phyloP scores from a whole-genome alignment of 208 protist species.

The Leishmania martiniquensis region DNA sequence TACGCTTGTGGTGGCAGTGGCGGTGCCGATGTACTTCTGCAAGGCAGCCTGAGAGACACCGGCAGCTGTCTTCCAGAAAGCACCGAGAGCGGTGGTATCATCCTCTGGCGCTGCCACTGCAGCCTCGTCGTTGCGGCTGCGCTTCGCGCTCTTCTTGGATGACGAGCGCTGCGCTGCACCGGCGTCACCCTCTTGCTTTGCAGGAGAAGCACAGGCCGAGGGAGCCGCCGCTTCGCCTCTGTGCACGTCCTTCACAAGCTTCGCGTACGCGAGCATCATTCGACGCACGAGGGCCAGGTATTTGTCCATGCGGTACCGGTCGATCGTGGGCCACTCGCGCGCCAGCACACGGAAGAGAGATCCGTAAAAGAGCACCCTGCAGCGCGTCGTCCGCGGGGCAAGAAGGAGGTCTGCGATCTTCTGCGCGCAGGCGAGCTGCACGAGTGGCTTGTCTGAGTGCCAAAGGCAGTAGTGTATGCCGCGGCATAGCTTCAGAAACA shows the following conservation, averaged over 20 bases:
- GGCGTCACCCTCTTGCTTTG: conserved; percentile 14
- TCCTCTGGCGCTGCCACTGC: conserved; percentile 1
- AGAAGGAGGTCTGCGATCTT: conserved; percentile 70
- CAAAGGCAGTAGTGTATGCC: conserved; percentile 91
- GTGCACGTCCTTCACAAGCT: conserved; percentile 53
- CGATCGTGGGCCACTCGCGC: conserved; percentile 90
- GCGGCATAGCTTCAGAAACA: conserved; percentile 87
- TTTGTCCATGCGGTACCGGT: conserved; percentile 92
- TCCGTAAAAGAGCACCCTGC: conserved; percentile 70
- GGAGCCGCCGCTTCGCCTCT: conserved; percentile 12
- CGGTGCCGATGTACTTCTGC: conserved; percentile 26
- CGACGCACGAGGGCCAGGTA: conserved; percentile 87
- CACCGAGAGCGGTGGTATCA: neutral
- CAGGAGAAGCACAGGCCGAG: conserved; percentile 15
- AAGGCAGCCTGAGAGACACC: conserved; percentile 23
- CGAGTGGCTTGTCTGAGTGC: conserved; percentile 93
- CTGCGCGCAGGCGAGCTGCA: conserved; percentile 86
- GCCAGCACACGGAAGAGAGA: conserved; percentile 78
- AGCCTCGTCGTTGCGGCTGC: conserved; percentile 5
- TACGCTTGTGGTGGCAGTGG: conserved; percentile 15
- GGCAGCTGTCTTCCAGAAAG: conserved; percentile 22
- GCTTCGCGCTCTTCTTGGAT: conserved; percentile 20
- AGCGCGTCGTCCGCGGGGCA: conserved; percentile 44
- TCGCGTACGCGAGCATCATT: conserved; percentile 59
- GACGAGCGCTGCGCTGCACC: neutral